Base-by-base conservation (phyloP, 176 grass and related monocot species). In the Aechmea fasciata region DNA sequence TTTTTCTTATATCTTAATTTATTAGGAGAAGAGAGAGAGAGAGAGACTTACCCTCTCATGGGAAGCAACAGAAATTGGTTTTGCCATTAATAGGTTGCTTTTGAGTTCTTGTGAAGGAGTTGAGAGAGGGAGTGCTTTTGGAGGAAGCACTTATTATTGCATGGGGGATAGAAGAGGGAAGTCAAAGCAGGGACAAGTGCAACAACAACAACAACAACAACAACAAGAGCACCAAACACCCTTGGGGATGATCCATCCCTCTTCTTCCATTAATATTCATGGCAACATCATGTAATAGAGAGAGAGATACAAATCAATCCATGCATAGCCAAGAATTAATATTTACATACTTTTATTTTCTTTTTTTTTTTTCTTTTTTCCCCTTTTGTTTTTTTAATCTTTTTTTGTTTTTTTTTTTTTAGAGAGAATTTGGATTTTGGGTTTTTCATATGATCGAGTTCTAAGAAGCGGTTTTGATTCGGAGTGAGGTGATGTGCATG, bases 181-280 rank as follows among this genome's bases (percentile, higher is more conserved):
- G 5, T 75, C 24, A 13, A 66, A 63, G 29, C 13, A 63, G 14
- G 24, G 23, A 4, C 62, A 65, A 24, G 25, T 26, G 2, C 73
- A 76, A 18, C 19, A 50, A 19, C 67, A 78, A 29, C 23, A 64
- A 8, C 77, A 50, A 4, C 62, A 65, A 24, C 73, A 76, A 18
- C 19, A 51, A 13, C 67, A 78, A 33, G 47, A 64, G 6, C 77
- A 52, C 11, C 78, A 76, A 23, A 82, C 66, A 12, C 78, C 71
- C 71, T 76, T 70, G 1, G 75, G 78, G 53, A 76, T 79, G 82
- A 72, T 79, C 69, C 78, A 71, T 74, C 47, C 82, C 57, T 76
- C 86, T 69, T 79, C 86, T 14, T 69, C 78, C 67, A 69, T 79
- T 54, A 18, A 82, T 54, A 18, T 18, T n/a, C 75, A 82, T 72